These are phyloP conservation scores for Rhododendron ovatum DNA, from an alignment of 148 eudicot genomes.

Conservation along the genomic window DNA sequence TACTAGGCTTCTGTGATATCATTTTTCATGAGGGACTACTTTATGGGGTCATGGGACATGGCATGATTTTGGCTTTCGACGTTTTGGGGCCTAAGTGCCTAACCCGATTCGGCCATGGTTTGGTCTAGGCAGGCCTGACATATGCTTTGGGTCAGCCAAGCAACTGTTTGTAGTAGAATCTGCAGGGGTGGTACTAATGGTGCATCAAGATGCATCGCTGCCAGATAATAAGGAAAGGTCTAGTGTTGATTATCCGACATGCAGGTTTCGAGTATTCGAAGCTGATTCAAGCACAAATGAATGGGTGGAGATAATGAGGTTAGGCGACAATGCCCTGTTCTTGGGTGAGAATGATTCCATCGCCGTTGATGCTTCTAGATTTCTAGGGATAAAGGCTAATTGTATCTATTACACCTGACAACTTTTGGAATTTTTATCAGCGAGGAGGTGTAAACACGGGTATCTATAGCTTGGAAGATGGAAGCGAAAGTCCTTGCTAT, in stretches of 20 bases:
- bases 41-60: not conserved
- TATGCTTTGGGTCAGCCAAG: not conserved
- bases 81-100: not conserved
- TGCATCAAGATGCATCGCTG: not conserved
- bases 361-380: not conserved
- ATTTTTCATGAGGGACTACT: not conserved
- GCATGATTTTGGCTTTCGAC: not conserved
- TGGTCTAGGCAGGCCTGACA: not conserved
- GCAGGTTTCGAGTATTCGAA: not conserved
- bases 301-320: not conserved
- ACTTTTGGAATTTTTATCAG: too few species aligned
- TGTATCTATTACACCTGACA: not conserved
- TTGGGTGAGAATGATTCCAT: not conserved
- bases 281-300: not conserved
- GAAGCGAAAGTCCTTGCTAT: not conserved
- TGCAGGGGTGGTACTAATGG: not conserved
- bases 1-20: accelerated
- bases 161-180: not conserved
- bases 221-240: not conserved
- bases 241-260: not conserved
- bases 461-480: not conserved
- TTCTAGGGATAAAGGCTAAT: not conserved
- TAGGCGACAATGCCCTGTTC: not conserved
- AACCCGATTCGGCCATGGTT: not conserved
- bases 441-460: not conserved